Conservation (phyloP, 139 green algal species). For the Trebouxia sp. region DNA sequence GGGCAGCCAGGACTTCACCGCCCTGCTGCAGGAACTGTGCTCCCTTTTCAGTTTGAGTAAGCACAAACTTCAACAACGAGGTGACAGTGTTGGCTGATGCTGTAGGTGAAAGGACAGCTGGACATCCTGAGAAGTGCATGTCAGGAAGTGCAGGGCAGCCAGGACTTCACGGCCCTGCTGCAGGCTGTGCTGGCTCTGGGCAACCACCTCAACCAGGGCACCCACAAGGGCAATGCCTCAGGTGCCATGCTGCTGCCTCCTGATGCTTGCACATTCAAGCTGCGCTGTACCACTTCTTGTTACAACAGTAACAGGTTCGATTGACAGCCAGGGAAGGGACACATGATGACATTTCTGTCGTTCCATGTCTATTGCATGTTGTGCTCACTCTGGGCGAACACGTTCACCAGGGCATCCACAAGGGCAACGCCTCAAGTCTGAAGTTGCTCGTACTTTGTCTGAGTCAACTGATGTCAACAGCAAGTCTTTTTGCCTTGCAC, state of each 20-base stretch:
- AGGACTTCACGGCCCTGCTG: conserved; percentile 62
- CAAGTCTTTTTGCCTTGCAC: too few relatives aligned
- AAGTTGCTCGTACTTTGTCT: too few relatives aligned
- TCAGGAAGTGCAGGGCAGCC: conserved; percentile 50
- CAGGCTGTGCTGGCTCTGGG: conserved; percentile 64
- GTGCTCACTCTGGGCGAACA: too few relatives aligned
- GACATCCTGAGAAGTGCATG: conserved; percentile 45
- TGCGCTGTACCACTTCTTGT: too few relatives aligned
- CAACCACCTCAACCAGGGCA: conserved; percentile 76
- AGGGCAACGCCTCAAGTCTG: too few relatives aligned
- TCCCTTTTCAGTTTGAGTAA: not conserved
- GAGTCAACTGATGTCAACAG: too few relatives aligned
- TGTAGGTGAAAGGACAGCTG: conserved; percentile 49
- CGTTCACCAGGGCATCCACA: too few relatives aligned
- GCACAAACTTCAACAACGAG: not conserved
- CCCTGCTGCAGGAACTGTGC: conserved; percentile 28
- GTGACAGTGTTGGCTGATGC: not conserved
- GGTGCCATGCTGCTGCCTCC: not conserved
- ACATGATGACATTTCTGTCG: too few relatives aligned
- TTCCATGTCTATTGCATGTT: too few relatives aligned
- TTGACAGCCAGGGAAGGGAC: too few relatives aligned
- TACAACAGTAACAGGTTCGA: too few relatives aligned
- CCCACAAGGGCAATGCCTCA: conserved; percentile 53
- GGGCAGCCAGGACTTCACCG: conserved; percentile 52
- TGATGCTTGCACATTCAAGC: too few relatives aligned